A percentile compares a stretch with the other conserved stretches of the same genome.
phyloP scores from a whole-genome alignment of 257 asterid genomes.

The Eucommia ulmoides region DNA sequence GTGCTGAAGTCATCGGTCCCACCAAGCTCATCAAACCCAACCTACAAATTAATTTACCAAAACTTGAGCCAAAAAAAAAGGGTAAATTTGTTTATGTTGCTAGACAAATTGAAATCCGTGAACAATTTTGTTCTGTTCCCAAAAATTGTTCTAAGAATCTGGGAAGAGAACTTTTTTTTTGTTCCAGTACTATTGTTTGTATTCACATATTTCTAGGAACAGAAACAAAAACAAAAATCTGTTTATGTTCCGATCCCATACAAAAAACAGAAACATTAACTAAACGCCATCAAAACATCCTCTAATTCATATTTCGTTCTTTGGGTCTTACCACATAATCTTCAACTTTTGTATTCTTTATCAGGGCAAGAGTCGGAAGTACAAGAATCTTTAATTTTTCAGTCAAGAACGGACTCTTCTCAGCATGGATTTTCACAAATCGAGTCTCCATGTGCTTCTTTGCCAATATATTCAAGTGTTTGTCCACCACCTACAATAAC shows the following conservation, averaged over 20 bases:
- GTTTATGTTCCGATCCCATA: no score
- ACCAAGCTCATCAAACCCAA: slow-evolving; percentile 96
- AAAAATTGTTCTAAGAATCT: no score
- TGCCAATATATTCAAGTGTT: slow-evolving; percentile 75
- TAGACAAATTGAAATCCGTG: neutral
- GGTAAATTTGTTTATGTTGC: neutral
- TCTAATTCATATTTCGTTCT: no score
- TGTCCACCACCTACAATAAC: slow-evolving; percentile 75
- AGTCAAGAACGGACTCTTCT: slow-evolving; percentile 78
- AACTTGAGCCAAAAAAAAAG: slow-evolving; percentile 4
- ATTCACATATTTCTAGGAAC: no score
- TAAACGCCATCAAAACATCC: no score
- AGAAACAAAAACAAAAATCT: no score
- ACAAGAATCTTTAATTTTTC: slow-evolving; percentile 84
- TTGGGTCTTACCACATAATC: slow-evolving; percentile 92
- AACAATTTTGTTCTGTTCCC: neutral
- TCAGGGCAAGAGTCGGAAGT: slow-evolving; percentile 89
- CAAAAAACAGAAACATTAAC: no score
- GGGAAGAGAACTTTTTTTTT: no score
- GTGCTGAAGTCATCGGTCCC: slow-evolving; percentile 87
- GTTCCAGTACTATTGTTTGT: no score
- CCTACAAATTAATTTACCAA: slow-evolving; percentile 50
- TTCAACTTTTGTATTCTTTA: slow-evolving; percentile 88
- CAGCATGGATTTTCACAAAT: slow-evolving; percentile 84
- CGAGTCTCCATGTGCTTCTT: slow-evolving; percentile 90